Evolutionary conservation across 2,329 filamentous ascomycete species (phyloP), one percentile per base, ranked within the genome.

Genomic region (Aurifilum marmelostoma): DNA sequence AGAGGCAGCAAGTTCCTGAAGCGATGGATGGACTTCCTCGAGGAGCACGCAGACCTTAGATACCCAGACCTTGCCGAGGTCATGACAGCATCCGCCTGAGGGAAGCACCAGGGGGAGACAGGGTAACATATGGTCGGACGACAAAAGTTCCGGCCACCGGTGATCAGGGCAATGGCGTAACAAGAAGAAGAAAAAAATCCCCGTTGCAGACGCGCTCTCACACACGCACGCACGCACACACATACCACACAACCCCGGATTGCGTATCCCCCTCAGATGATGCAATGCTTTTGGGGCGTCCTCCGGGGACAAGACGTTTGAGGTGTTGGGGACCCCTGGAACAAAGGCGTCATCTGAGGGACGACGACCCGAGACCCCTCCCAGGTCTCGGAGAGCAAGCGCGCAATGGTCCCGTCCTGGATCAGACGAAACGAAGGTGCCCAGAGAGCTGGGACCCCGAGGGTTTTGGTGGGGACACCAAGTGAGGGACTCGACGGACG

Each of bases 1-100:
- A 97, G 93, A 80, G 94, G 94, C 32, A 94, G 92, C 79, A 85
- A 84, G 69, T 98, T 97, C 77, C 84, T 98, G 71, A 94, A 93
- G 79, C 85, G 85, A 71, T 98, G 95, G 96, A 97, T 97, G 92
- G 87, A 85, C 12, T 95, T 91, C 78, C 83, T 98, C 39, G 95
- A 98, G 79, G 93, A 97, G 72, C 84, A 97, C 75, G 92, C 94
- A 9, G 95, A 98, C 81, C 81, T 98, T 73, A 85, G 96, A 76
- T 98, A 97, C 80, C 93, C 95, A 3, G 92, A 96, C 76, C 76
- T 89, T 52, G 78, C 82, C 8, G 78, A 78, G 16, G 72, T 85
- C 47, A 70, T 75, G 34, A 70, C 76, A 47, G 70, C 76, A 47
- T 74, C 74, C 32, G 68, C 73, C 68, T 76, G 74, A 77, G 54